Base-by-base conservation (phyloP, 2,329 filamentous ascomycete species). In the Geosmithia putterillii region DNA sequence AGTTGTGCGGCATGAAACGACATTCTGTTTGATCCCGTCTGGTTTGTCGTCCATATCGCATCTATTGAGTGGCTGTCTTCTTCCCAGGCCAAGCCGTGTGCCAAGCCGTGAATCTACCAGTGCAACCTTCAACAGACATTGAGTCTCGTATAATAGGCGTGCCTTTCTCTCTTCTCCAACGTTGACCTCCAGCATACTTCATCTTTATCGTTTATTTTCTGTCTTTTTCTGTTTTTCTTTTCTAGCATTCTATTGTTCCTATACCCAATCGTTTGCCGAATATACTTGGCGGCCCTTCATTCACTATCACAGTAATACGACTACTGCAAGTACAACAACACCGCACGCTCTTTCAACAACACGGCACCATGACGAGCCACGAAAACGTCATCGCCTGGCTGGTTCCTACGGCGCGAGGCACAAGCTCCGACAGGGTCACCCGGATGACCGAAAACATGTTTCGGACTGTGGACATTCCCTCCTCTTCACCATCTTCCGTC, bases 351-450 rank as follows among this genome's bases (percentile, higher is more conserved):
- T 22, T 22, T 32, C 28, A 12, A 32, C 19, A 38, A 34, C 34
- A 42, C 42, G 32, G 42, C 44, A 47, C 52, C 51, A 48, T 50
- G 49, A 44, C 46, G 25, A 46, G 45, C 47, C 42, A 45, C 43
- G 44, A 51, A 45, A 51, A 63, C 45, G 52, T 61, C 46, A 62
- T 64, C 51, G 61, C 61, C 51, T 64, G 61, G 61, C 60, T 64
- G 50, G 56, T 64, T 41, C 61, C 60, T 36, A 60, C 61, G 46
- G 52, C 59, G 19, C 54, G 55, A 41, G 52, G 55, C 49, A 55
- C 58, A 9, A 47, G 45, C 46, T 58, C 60, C 46, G 59, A 62
- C 42, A 57, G 58, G 44, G 51, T 58, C 23, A 55, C 57, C 3
- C 45, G 53, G 22, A 53, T 58, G 18, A 47, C 56, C 35, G 57